These are phyloP conservation scores for Cladorrhinum samala DNA, from an alignment of 495 filamentous ascomycete species.

Conservation along the genomic window DNA sequence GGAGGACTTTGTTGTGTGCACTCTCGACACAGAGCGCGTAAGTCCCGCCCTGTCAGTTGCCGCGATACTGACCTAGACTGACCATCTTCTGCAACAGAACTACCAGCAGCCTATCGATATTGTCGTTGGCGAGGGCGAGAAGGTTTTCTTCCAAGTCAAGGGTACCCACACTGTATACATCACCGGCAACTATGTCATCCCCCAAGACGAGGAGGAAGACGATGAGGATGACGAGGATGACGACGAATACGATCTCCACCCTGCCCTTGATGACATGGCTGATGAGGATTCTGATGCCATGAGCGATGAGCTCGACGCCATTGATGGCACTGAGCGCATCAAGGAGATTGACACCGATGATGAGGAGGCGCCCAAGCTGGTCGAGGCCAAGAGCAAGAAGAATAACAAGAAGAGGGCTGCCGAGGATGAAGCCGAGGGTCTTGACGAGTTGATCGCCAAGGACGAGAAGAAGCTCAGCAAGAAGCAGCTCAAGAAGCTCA, in stretches of 20 bases:
- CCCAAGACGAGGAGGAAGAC: slow-evolving; percentile 44
- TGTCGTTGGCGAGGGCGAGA: slow-evolving; percentile 76
- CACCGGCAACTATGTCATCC: slow-evolving; percentile 86
- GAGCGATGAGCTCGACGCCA: slow-evolving; percentile 79
- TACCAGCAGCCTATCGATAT: slow-evolving; percentile 96
- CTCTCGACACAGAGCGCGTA: slow-evolving; percentile 69
- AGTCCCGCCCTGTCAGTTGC: slow-evolving; percentile 6
- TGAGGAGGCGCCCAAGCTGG: slow-evolving; percentile 71
- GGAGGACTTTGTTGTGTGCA: slow-evolving; percentile 90
- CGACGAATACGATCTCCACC: slow-evolving; percentile 75
- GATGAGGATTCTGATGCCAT: slow-evolving; percentile 64
- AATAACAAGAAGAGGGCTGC: slow-evolving; percentile 75
- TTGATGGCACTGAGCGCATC: slow-evolving; percentile 71
- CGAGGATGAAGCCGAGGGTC: slow-evolving; percentile 60
- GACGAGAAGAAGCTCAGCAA: slow-evolving; percentile 70
- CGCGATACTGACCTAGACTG: background rate
- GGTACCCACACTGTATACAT: slow-evolving; percentile 87
- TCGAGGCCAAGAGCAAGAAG: slow-evolving; percentile 57
- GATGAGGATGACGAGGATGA: slow-evolving; percentile 57
- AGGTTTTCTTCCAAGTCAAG: slow-evolving; percentile 81
- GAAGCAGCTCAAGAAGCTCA: slow-evolving; percentile 97
- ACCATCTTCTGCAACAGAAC: slow-evolving; percentile 54
- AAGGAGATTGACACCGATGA: slow-evolving; percentile 82
- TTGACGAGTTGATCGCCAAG: slow-evolving; percentile 71
- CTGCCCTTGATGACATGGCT: slow-evolving; percentile 28